Conservation (phyloP, 1,284 basidiomycete genomes). For the Ceratobasidium theobromae region DNA sequence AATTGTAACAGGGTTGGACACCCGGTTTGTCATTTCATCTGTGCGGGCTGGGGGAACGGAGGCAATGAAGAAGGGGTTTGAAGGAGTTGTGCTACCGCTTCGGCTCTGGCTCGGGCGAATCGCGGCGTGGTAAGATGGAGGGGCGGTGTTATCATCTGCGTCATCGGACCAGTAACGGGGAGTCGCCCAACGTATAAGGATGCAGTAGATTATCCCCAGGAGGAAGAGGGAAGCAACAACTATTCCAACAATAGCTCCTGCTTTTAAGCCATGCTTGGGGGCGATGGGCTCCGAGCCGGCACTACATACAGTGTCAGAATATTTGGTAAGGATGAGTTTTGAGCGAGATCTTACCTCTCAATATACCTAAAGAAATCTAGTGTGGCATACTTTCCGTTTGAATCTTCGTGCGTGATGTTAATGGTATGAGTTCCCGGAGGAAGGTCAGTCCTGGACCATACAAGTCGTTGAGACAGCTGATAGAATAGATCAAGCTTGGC, state of each 20-base stretch:
- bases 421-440: slow-evolving; percentile 14
- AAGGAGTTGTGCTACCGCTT: background rate
- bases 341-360: slow-evolving; percentile 4
- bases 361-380: slow-evolving; percentile 19
- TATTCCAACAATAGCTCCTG: slow-evolving; percentile 1
- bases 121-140: background rate
- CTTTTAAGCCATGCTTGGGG: background rate
- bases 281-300: background rate
- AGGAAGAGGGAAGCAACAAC: slow-evolving; percentile 7
- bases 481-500: background rate
- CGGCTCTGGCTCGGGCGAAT: background rate
- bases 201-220: slow-evolving; percentile 9
- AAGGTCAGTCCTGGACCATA: slow-evolving; percentile 2
- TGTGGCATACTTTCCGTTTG: slow-evolving; percentile 10
- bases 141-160: background rate
- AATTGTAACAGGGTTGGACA: background rate
- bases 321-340: no score
- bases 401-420: slow-evolving; percentile 17
- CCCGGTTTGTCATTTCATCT: background rate
- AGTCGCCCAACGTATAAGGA: background rate
- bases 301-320: no score
- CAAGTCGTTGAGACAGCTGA: slow-evolving; percentile 8
- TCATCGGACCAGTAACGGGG: background rate
- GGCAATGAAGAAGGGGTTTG: background rate
- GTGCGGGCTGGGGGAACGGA: no score